Percentiles rank a stretch among this genome's conserved stretches.
Conservation (phyloP, 2,329 filamentous ascomycete genomes). For the Pleurostoma richardsiae region DNA sequence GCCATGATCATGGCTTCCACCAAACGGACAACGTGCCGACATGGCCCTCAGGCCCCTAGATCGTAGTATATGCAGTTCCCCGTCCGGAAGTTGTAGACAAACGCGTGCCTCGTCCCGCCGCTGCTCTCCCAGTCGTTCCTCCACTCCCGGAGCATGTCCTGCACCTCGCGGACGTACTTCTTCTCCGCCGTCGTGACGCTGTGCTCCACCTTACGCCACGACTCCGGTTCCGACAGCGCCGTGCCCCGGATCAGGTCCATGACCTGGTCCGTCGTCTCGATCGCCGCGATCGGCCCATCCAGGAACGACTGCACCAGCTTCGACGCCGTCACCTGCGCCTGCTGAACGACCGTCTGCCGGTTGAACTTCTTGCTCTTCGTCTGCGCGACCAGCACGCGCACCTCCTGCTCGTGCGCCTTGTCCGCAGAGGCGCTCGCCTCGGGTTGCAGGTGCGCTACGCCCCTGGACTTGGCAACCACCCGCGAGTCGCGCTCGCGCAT, state of each 20-base stretch:
- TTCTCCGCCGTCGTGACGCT: constrained; percentile 70
- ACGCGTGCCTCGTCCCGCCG: constrained; percentile 62
- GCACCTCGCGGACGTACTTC: constrained; percentile 77
- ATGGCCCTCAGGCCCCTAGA: constrained; percentile 39
- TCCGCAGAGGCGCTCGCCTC: background rate
- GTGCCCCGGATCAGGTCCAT: constrained; percentile 73
- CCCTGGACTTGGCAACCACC: constrained; percentile 38
- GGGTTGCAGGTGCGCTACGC: constrained; percentile 9
- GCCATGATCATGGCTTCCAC: no score
- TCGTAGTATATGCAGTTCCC: constrained; percentile 84
- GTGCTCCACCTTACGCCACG: constrained; percentile 79
- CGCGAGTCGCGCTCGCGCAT: constrained; percentile 72
- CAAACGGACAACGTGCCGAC: no score
- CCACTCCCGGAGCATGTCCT: constrained; percentile 67
- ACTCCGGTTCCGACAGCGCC: constrained; percentile 71
- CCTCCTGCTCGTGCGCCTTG: constrained; percentile 56
- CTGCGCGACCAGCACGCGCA: constrained; percentile 77
- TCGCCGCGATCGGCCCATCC: constrained; percentile 75
- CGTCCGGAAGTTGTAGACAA: constrained; percentile 88
- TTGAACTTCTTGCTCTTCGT: constrained; percentile 91
- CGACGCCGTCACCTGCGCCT: constrained; percentile 56
- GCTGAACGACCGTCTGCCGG: constrained; percentile 78
- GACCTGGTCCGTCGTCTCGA: constrained; percentile 82
- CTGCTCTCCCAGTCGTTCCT: constrained; percentile 49
- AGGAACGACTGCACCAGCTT: constrained; percentile 66